Base-by-base conservation (phyloP, 495 filamentous ascomycete species). In the Lasiosphaeria ovina region DNA sequence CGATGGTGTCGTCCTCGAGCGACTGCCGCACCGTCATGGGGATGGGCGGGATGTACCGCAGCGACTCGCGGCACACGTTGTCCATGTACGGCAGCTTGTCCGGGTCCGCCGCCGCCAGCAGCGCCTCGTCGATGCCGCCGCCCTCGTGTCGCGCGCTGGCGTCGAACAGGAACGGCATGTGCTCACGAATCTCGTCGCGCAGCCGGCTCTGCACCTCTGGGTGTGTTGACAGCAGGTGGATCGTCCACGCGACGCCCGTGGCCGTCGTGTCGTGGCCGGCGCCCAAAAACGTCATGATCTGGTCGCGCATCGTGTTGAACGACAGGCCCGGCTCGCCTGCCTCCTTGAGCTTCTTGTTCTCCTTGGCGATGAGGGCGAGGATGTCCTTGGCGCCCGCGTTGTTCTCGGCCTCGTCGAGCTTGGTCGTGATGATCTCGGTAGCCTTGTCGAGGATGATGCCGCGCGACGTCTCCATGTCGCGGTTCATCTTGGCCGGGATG, bases 31-130 rank as follows among this genome's bases (percentile, higher is more conserved):
- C 71, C 11, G 70, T 74, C 71, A 74, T 72, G 48, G 72, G 72
- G 51, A 75, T 79, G 6, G 78, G 78, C 6, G 78, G 77, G 55
- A 79, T 79, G 66, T 69, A 78, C 14, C 78, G 75, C 14, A 81
- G 69, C 11, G 76, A 76, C 61, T 81, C 78, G 55, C 77, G 76
- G 70, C 77, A 79, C 33, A 84, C 75, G 49, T 78, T 80, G 65
- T 77, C 72, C 3, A 76, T 68, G 58, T 67, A 75, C 4, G 69
- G 71, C 5, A 76, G 62, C 44, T 58, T 56, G 52, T 76, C 72
- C 7, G 61, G 58, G 58, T 76, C 71, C 2, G 68, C 70, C 9
- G 32, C 32, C 5, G 34, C 48, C 42, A 69, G 40, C 14, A 59
- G 31, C 4, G 65, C 63, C 5, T 34, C 44, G 55, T 76, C 71